A percentile compares a stretch with the other conserved stretches of the same genome.
Conservation (phyloP, 208 protist genomes). For the Trypanosoma melophagium region DNA sequence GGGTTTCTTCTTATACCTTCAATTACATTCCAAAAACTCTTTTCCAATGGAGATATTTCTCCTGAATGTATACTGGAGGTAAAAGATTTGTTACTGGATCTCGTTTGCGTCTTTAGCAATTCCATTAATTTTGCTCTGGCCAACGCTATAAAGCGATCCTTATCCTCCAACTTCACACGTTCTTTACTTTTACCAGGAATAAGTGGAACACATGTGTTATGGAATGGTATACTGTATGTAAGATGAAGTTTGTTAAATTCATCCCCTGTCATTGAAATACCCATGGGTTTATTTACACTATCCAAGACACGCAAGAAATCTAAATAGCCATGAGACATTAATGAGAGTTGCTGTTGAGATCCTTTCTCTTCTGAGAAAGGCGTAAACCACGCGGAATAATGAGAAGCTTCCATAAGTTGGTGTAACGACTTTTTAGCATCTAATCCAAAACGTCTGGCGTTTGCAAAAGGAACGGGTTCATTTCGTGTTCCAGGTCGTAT, state of each 20-base stretch:
- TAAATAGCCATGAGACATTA: conserved; percentile 18
- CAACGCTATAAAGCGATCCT: conserved; percentile 21
- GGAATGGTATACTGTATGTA: conserved; percentile 21
- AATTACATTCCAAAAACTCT: conserved; percentile 17
- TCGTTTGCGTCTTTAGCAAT: background rate
- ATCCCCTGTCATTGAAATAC: conserved; percentile 8
- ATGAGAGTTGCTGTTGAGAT: background rate
- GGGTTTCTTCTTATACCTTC: conserved; percentile 6
- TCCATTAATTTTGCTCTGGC: conserved; percentile 19
- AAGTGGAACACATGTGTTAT: conserved; percentile 17
- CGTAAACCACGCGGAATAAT: background rate
- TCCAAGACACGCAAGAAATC: conserved; percentile 14
- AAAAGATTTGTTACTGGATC: background rate
- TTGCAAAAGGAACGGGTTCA: conserved; percentile 30
- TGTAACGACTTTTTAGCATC: conserved; percentile 1
- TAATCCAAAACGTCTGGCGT: conserved; percentile 26
- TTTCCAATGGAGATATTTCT: background rate
- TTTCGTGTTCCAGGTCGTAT: conserved; percentile 23
- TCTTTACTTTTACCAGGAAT: conserved; percentile 10
- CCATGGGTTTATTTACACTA: conserved; percentile 8
- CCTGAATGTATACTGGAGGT: background rate
- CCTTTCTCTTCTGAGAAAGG: background rate
- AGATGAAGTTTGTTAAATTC: conserved; percentile 22
- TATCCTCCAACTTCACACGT: conserved; percentile 19
- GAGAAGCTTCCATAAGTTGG: conserved; percentile 4